Conservation (phyloP, 2,329 filamentous ascomycete genomes). For the Ophiobolus disseminans region DNA sequence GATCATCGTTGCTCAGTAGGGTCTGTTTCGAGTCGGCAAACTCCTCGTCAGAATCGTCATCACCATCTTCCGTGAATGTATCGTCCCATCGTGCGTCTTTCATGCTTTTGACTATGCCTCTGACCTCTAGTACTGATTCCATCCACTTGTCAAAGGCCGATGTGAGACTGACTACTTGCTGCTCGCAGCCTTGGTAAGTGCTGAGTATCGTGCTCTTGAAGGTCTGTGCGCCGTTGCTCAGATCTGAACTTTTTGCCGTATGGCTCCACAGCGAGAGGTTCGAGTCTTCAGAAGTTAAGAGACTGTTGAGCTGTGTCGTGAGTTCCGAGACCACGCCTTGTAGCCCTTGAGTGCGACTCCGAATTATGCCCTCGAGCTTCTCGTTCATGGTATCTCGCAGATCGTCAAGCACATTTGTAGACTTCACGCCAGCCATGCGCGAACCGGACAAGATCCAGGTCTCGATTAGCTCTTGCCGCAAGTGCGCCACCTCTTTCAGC, state of each 20-base stretch:
- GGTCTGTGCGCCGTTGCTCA: conserved; percentile 67
- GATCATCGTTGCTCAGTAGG: conserved; percentile 75
- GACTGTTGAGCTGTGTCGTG: conserved; percentile 65
- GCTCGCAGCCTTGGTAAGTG: conserved; percentile 74
- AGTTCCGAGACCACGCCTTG: conserved; percentile 70
- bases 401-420: conserved; percentile 70
- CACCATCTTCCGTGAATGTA: conserved; percentile 74
- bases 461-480: conserved; percentile 74
- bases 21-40: conserved; percentile 71
- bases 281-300: conserved; percentile 57
- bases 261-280: conserved; percentile 71
- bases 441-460: conserved; percentile 76
- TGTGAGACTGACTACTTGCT: conserved; percentile 68
- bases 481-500: conserved; percentile 71
- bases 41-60: conserved; percentile 74
- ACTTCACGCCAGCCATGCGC: conserved; percentile 70
- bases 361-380: conserved; percentile 69
- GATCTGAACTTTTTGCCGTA: conserved; percentile 68
- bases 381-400: conserved; percentile 73
- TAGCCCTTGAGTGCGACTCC: conserved; percentile 69
- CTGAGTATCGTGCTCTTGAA: conserved; percentile 75
- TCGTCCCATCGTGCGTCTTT: conserved; percentile 77
- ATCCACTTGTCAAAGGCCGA: conserved; percentile 76
- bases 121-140: conserved; percentile 72
- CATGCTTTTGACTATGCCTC: conserved; percentile 68